Evolutionary conservation across 331 rosid species (phyloP), one percentile per base, ranked within the genome.

Genomic region (Quercus tomentella): DNA sequence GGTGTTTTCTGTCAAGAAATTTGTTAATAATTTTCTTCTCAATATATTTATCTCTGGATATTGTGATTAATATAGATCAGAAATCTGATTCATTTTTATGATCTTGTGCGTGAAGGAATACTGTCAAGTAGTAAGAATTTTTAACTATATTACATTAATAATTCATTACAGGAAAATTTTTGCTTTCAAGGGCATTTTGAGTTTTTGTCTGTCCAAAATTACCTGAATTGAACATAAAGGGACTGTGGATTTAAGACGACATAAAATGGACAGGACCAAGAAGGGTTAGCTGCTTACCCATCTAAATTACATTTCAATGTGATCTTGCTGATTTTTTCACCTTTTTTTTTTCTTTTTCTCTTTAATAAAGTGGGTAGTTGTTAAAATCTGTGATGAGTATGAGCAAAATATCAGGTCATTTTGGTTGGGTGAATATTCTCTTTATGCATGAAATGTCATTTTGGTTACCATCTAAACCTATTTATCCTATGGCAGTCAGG

Each of bases 1-100:
- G 91, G 82, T 56, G 18, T 57, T 72, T 71, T 60, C 63, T 21
- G 31, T 68, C 41, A n/a, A 72, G 69, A 56, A 18, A 35, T 8
- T 37, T 8, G n/a, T 33, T 35, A n/a, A 31, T 11, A 23, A 51
- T 67, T 22, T 11, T 72, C 17, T 16, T 21, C 33, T 63, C 56
- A 4, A n/a, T 72, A 11, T 49, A 51, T 23, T 76, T 25, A 4
- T 25, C 49, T 78, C 60, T 52, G 56, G 72, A 72, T 74, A 54
- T 85, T 49, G 61, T 68, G 60, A 68, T 75, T 60, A 26, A 21
- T 35, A 37, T 22, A 12, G 25, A 60, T 22, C 14, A 30, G 70
- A 30, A 4, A 65, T 30, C 31, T 65, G 14, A 17, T 30, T 17
- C 26, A 17, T 9, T 3, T 17, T 2, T 30, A 65, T 65, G 31